These are phyloP conservation scores for Psophocarpus tetragonolobus DNA, from an alignment of 306 rosid genomes.

Conservation along the genomic window DNA sequence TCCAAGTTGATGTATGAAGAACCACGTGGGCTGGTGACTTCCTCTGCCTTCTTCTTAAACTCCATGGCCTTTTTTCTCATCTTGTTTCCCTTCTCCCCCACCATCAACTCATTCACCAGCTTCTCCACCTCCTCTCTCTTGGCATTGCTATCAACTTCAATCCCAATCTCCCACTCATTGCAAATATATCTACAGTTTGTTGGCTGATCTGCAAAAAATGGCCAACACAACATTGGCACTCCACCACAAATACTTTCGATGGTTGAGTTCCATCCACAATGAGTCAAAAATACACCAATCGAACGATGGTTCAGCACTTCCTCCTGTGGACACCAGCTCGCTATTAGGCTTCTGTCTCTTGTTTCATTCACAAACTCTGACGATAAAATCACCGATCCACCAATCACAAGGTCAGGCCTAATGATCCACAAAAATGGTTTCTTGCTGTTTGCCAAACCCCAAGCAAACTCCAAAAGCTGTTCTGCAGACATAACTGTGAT, in stretches of 20 bases:
- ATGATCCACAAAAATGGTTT: conserved; percentile 38
- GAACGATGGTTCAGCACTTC: conserved; percentile 36
- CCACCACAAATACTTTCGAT: conserved; percentile 33
- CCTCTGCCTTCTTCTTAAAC: conserved; percentile 27
- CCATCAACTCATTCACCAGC: conserved; percentile 34
- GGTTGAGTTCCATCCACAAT: conserved; percentile 40
- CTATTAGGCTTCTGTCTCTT: conserved; percentile 16
- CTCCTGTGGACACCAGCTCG: conserved; percentile 38
- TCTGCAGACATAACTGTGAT: background rate
- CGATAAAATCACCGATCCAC: conserved; percentile 23
- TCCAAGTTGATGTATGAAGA: conserved; percentile 23
- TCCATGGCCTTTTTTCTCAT: conserved; percentile 30
- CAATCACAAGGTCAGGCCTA: conserved; percentile 40
- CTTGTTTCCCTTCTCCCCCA: conserved; percentile 31
- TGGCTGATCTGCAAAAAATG: conserved; percentile 34
- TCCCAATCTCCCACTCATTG: conserved; percentile 31
- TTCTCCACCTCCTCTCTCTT: conserved; percentile 33
- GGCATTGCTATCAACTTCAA: conserved; percentile 18
- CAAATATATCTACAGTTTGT: conserved; percentile 22
- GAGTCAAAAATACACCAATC: conserved; percentile 35
- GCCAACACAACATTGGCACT: conserved; percentile 42
- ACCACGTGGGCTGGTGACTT: conserved; percentile 10
- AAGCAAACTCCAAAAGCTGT: conserved; percentile 26
- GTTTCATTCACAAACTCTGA: conserved; percentile 25
- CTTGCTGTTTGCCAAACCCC: conserved; percentile 37